Evolutionary conservation across 768 basidiomycete genomes (phyloP).

Genomic region (Xanthoconium stramineum): DNA sequence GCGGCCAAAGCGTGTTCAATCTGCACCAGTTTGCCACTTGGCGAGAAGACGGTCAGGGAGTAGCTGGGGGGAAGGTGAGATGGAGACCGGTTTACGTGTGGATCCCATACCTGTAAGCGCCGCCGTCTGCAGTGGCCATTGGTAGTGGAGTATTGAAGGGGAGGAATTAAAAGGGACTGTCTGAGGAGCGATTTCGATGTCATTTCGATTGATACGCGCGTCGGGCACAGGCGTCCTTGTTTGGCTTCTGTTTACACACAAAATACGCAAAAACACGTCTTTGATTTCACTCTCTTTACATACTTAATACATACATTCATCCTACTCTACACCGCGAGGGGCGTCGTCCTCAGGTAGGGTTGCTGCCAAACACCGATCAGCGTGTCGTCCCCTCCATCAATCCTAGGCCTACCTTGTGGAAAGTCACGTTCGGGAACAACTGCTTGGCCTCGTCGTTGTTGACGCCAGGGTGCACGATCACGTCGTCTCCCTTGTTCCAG

Average conservation of each 20-base stretch:
- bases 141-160: constrained; percentile 17
- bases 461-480: constrained; percentile 87
- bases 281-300: background rate
- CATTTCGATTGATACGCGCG: constrained; percentile 23
- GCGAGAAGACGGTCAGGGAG: constrained; percentile 99
- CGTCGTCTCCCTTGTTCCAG: constrained; percentile 92
- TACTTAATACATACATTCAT: background rate
- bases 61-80: constrained; percentile 55
- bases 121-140: constrained; percentile 82
- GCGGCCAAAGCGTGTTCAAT: constrained; percentile 99
- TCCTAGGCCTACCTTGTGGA: constrained; percentile 61
- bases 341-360: constrained; percentile 88
- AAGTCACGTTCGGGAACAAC: constrained; percentile 80
- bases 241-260: constrained; percentile 22
- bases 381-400: background rate
- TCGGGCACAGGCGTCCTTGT: constrained; percentile 29
- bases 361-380: constrained; percentile 30
- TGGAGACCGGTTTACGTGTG: constrained; percentile 17
- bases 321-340: constrained; percentile 34
- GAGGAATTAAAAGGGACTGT: constrained; percentile 20
- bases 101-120: constrained; percentile 63
- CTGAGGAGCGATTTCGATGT: constrained; percentile 17
- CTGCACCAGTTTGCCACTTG: constrained; percentile 98
- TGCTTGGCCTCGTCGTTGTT: constrained; percentile 86
- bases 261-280: constrained; percentile 19